A percentile compares a stretch with the other conserved stretches of the same genome.
Conservation (phyloP, 305 asterid genomes). For the Fraxinus platypoda region DNA sequence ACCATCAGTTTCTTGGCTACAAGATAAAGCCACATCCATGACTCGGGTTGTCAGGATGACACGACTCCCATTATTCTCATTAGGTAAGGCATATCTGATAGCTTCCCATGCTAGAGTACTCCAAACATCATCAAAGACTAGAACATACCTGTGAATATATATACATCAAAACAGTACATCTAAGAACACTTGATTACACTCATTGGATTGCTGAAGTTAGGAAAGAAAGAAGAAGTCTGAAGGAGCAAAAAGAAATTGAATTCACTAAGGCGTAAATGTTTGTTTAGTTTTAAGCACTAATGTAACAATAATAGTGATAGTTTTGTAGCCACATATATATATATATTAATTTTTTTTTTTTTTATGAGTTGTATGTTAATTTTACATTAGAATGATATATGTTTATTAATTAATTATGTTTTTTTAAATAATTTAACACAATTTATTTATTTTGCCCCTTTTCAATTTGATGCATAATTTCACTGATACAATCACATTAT, state of each 20-base stretch:
- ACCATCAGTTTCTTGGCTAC: neutral
- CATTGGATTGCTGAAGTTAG: neutral
- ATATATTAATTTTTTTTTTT: too few relatives aligned
- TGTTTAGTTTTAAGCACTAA: too few relatives aligned
- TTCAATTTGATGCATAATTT: too few relatives aligned
- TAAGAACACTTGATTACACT: neutral
- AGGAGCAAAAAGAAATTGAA: neutral
- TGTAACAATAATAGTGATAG: too few relatives aligned
- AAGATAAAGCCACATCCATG: conserved; percentile 16
- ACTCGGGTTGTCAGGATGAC: neutral
- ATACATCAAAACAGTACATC: neutral
- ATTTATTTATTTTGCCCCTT: too few relatives aligned
- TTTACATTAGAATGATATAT: too few relatives aligned
- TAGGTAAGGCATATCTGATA: neutral
- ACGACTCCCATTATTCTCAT: neutral
- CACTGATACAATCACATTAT: too few relatives aligned
- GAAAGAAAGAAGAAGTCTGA: neutral
- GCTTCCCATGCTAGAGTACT: neutral
- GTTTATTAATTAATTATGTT: too few relatives aligned
- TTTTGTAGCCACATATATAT: too few relatives aligned
- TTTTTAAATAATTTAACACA: too few relatives aligned
- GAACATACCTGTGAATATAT: neutral
- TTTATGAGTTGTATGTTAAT: too few relatives aligned
- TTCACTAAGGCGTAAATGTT: neutral
- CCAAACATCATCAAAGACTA: conserved; percentile 10